Evolutionary conservation across 2,329 filamentous ascomycete species (phyloP), one percentile per base, ranked within the genome.

Genomic region (Botryotinia calthae): DNA sequence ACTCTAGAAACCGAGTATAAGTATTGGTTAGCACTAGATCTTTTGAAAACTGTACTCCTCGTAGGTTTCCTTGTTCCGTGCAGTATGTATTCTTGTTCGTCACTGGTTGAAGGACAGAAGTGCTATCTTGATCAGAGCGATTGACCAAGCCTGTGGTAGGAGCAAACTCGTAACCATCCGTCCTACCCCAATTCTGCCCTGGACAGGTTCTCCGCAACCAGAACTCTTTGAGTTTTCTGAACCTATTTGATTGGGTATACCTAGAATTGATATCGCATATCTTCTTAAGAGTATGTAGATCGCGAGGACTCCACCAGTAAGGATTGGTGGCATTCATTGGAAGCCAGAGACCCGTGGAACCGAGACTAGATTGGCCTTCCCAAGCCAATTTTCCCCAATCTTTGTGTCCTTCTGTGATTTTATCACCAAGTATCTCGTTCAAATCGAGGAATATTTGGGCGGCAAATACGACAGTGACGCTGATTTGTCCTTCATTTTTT

Each of bases 401-500:
- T n/a, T 40, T 3, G 22, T 10, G 22, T 51, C 20, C 46, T 48
- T 9, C 46, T 48, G 8, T 25, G 46, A 48, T 25, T 20, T 25
- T 4, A 40, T 14, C 22, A 2, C 58, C 58, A 61, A 40, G 58
- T 61, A 59, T 40, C 5, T 61, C 34, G 58, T 61, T 22, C 12
- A 65, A n/a, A 46, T 65, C 63, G 44, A 65, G 63, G 16, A 65
- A 65, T 65, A 65, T 65, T 34, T 40, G 31, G 10, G 63, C 46
- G 7, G 63, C 63, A 44, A 65, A 46, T 9, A 46, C 63, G 22
- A 65, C 25, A 48, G 25, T 48, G 18, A 46, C 44, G 22, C 40
- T 65, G 18, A 65, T 28, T 2, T 25, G 2, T 46, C 63, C 40
- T 66, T 66, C 46, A 6, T 22, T 14, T 66, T 5, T 31, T 8